Evolutionary conservation across 2,329 filamentous ascomycete species (phyloP), one percentile per base, ranked within the genome.

Genomic region (Fusarium sp.): DNA sequence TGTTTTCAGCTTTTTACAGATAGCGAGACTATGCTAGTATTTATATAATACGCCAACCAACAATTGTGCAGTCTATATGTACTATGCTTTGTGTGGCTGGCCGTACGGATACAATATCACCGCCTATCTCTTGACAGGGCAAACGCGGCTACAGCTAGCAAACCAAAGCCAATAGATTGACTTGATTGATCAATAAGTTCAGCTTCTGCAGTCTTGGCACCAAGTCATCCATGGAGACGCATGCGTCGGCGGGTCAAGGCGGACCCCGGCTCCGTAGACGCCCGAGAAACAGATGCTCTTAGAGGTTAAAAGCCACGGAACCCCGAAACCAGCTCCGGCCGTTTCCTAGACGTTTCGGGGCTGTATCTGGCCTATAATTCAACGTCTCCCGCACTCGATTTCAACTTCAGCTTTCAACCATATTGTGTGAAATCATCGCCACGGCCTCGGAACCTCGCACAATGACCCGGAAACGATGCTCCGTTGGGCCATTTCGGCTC

Each of bases 201-300:
- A 46, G 23, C 33, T 38, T 38, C 30, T 43, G 25, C 43, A 40
- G 56, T 53, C 65, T 68, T 68, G 65, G 40, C 59, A 61, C 30
- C 28, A 40, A 59, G 47, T 64, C 56, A 46, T 52, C 57, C 32
- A 73, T 60, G 33, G 40, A 44, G 50, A 64, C 43, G 19, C 25
- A 30, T 32, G 13, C 19, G 30, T 35, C n/a, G n/a, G 25, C 25
- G n/a, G 49, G 52, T 61, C 56, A 59, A 52, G 44, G 63, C 43
- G 52, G 62, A 25, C 52, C 62, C 35, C 58, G 30, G 60, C 72
- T 76, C 74, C 74, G 74, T 67, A 47, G 74, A 54, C 60, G 63
- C 74, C 74, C 74, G 74, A 75, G 44, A 59, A 30, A 30, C 72
- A 66, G 42, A 40, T 43, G 67, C 42, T 73, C 46, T 23, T 56